Base-by-base conservation (phyloP, 73 alveolate species). In the Paramecium sexaurelia region DNA sequence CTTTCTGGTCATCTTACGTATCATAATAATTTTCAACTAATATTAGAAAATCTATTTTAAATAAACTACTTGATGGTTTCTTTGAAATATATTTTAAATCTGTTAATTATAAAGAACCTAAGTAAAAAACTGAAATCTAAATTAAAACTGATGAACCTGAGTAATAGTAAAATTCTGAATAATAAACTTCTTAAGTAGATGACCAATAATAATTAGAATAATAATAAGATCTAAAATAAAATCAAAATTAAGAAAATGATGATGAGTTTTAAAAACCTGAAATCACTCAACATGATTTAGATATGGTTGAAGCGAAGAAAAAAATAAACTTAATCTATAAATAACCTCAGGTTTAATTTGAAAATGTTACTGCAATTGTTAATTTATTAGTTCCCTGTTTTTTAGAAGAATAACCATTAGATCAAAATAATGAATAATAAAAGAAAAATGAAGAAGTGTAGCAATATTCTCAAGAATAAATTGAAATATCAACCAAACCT, bases 51-150 rank as follows among this genome's bases (percentile, higher is more conserved):
- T 29, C 29, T 6, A 78, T 78, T 40, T 61, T 78, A 7, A 41
- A 78, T 39, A 78, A 78, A 26, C 2, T 78, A 15, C 73, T 39
- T 22, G 45, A 45, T 41, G 90, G 90, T 24, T 45, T 78, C 29
- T 78, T 78, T 10, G 90, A 78, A 19, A 78, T 78, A 20, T 78
- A 78, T n/a, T 78, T 78, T 43, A 78, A 78, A 78, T 78, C 90
- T 17, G 45, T 78, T 7, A 78, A 78, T 43, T 78, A 78, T 11
- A 78, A 78, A 39, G 90, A 78, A 78, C 26, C 68, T 20, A 45
- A n/a, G 22, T 78, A 24, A 78, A 78, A 78, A 78, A 40, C 90
- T 9, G 90, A 78, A 33, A 20, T 19, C 5, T 27, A 73, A 73
- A 36, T 32, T 27, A 32, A 73, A 73, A 29, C 36, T 11, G 87